Evolutionary conservation across 139 green algal genomes (phyloP).

Genomic region (Chlorella vulgaris): DNA sequence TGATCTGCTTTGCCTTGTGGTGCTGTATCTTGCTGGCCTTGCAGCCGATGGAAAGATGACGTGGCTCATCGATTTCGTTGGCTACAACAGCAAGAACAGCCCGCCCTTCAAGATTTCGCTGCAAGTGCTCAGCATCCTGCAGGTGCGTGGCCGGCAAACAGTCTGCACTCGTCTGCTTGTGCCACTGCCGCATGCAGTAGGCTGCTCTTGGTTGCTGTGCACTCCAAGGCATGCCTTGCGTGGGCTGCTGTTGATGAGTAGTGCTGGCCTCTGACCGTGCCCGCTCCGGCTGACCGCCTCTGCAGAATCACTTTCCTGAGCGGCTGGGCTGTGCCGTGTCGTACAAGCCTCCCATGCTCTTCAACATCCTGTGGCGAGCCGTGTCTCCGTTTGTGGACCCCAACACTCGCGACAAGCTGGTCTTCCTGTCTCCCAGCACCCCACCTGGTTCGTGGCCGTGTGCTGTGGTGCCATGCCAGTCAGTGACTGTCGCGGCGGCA

Average conservation of each 20-base stretch:
- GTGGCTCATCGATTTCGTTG: slow-evolving; percentile 78
- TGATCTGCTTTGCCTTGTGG: not conserved
- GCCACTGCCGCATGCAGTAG: not conserved
- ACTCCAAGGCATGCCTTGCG: not conserved
- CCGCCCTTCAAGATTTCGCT: slow-evolving; percentile 67
- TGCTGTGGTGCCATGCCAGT: too few species aligned
- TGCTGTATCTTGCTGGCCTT: not conserved
- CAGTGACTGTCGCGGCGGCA: too few species aligned
- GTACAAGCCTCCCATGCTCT: slow-evolving; percentile 75
- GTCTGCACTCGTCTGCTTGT: not conserved
- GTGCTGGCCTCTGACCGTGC: too few species aligned
- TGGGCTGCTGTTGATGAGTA: too few species aligned
- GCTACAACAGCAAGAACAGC: slow-evolving; percentile 71
- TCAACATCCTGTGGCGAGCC: slow-evolving; percentile 79
- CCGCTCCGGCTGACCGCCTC: too few species aligned
- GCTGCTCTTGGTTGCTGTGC: not conserved
- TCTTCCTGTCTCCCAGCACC: slow-evolving; percentile 56
- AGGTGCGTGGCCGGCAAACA: not conserved
- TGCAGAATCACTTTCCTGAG: slow-evolving; percentile 88
- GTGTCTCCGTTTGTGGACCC: slow-evolving; percentile 73
- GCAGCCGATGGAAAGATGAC: slow-evolving; percentile 79
- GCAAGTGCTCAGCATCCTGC: slow-evolving; percentile 55
- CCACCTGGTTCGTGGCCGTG: slow-evolving; percentile 21
- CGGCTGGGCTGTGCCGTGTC: slow-evolving; percentile 76
- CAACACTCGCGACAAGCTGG: slow-evolving; percentile 76